Base-by-base conservation (phyloP, 306 rosid genomes). In the Canavalia ensiformis region DNA sequence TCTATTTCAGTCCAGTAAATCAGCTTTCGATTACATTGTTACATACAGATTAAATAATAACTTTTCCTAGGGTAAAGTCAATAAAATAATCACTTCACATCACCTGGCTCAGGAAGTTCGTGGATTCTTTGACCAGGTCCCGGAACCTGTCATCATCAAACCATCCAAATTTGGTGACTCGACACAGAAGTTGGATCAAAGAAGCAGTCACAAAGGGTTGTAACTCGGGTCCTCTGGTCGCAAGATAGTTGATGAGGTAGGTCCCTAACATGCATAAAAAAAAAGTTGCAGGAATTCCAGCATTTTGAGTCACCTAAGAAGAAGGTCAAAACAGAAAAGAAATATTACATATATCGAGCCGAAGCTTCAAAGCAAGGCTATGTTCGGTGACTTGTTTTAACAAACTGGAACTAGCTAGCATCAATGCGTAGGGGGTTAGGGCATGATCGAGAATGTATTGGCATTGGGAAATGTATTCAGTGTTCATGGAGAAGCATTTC, bases 361-460 rank as follows among this genome's bases (percentile, higher is more conserved):
- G 89, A 62, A 88, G 91, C 74, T 86, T 83, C 71, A 88, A 45
- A 66, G 87, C 86, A 47, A 88, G 91, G 83, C 86, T 86, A 8
- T 85, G 91, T 56, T 88, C 89, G 2, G 91, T 88, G 58, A 88
- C 91, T 83, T 88, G 91, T 85, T 88, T 88, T 86, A 88, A 77
- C 84, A 88, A 83, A 77, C 91, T 88, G 58, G 91, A 88, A 77
- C 89, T 88, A 31, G 91, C 91, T 0, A 88, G 83, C 91, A 88
- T 88, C 88, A 88, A 83, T 11, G 91, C 91, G 51, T 88, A 88
- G 9, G 91, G 91, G 47, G 91, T 88, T 78, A 85, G 49, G 18
- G 91, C 87, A 86, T 88, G 85, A 65, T 88, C 91, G 18, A 88
- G 91, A 56, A 88, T 88, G 84, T 88, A 88, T 65, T 88, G 91